Base-by-base conservation (phyloP, 495 filamentous ascomycete genomes). In the Penicillium malachiteum region DNA sequence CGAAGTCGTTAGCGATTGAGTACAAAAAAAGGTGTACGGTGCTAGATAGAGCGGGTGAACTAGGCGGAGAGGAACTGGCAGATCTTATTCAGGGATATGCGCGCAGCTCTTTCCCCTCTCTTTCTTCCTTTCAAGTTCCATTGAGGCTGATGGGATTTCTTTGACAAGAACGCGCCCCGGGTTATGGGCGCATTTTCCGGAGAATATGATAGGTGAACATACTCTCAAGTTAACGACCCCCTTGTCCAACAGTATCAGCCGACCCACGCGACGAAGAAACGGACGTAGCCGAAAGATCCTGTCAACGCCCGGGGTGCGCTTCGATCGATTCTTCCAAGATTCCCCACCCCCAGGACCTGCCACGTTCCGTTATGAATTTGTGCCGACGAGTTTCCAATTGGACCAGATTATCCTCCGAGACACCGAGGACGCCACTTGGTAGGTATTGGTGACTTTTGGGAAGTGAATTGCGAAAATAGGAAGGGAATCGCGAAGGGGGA, bases 21-120 rank as follows among this genome's bases (percentile, higher is more conserved):
- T 32, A 26, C 26, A 5, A 34, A 5, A 4, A 12, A 37, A 32
- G 14, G 10, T 30, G 13, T 3, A 41, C 13, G 21, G 21, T 26
- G 21, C 21, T 26, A 26, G 48, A 9, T 4, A 18, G 13, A 31
- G 31, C 26, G 47, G 39, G 40, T 31, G 6, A 10, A 34, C 13
- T 12, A 12, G 9, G 8, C 41, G 41, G 43, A 48, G 48, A 26
- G 21, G 21, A 4, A 26, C 21, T 26, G 21, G 10, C 33, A 9
- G 34, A 61, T 49, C 56, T 66, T 65, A 67, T 65, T 71, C 67
- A 73, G 68, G 65, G 65, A 71, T 63, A n/a, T 26, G 66, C 55
- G 58, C 55, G 43, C 37, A 56, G 11, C 39, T 40, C 46, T 45
- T 51, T 48, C 55, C 45, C 58, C 50, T 3, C 35, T 32, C 40